These are phyloP conservation scores for Pyrenochaeta sp. DNA, from an alignment of 2,329 filamentous ascomycete species.

Conservation along the genomic window DNA sequence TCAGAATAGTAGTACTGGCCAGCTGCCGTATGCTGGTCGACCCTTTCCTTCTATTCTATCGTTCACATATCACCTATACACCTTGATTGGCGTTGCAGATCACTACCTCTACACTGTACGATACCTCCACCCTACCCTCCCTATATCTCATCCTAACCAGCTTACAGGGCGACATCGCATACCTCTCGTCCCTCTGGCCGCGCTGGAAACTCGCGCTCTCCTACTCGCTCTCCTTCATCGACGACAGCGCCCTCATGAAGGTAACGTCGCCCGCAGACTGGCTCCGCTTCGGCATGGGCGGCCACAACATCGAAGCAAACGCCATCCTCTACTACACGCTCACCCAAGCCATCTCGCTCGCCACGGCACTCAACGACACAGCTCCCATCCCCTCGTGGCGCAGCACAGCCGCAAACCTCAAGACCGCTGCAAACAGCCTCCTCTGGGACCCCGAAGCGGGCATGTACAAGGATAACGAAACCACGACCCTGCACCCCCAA, in stretches of 20 bases:
- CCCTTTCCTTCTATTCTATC: conserved; percentile 52
- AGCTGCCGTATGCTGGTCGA: conserved; percentile 60
- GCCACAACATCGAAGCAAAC: conserved; percentile 58
- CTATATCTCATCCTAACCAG: conserved; percentile 1
- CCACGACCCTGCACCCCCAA: conserved; percentile 59
- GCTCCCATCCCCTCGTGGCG: conserved; percentile 52
- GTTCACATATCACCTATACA: conserved; percentile 65
- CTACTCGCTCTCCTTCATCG: conserved; percentile 53
- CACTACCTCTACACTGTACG: conserved; percentile 54
- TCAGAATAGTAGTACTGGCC: conserved; percentile 52
- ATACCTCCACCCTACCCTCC: background rate
- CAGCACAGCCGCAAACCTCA: conserved; percentile 52
- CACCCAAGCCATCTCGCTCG: conserved; percentile 60
- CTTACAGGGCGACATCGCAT: conserved; percentile 48
- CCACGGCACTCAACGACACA: conserved; percentile 56
- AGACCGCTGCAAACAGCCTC: conserved; percentile 54
- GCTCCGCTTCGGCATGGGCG: conserved; percentile 60
- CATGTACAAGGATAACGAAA: conserved; percentile 64
- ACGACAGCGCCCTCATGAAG: conserved; percentile 55
- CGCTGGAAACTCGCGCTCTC: conserved; percentile 54
- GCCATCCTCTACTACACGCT: conserved; percentile 60
- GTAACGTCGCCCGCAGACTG: conserved; percentile 56
- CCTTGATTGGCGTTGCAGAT: conserved; percentile 55
- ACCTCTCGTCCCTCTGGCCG: conserved; percentile 52
- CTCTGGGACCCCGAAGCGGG: conserved; percentile 59